These are phyloP conservation scores for Phragmites australis DNA, from an alignment of 176 grass and related monocot genomes.

Conservation along the genomic window DNA sequence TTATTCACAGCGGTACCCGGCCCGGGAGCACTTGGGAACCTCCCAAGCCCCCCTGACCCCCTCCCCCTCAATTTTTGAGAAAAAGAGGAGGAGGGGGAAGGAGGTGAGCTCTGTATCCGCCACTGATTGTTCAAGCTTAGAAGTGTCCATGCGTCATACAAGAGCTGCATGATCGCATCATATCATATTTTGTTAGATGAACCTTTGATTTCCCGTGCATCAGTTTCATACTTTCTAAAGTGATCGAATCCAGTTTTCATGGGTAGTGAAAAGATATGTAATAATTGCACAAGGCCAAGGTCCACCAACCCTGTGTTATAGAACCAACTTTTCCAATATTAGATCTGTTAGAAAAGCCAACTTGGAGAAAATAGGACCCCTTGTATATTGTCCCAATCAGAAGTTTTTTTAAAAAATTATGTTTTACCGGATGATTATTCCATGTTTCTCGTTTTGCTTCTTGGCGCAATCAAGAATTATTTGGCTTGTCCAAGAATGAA, in stretches of 20 bases:
- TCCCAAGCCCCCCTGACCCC: no score
- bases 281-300: constrained; percentile 44
- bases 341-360: neutral
- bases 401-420: constrained; percentile 1
- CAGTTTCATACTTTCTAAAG: neutral
- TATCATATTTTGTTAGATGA: constrained; percentile 16
- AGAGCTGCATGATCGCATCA: neutral
- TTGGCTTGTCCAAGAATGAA: neutral
- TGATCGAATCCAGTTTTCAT: neutral
- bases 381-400: neutral
- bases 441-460: neutral
- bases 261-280: neutral
- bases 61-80: no score
- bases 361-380: neutral
- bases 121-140: no score
- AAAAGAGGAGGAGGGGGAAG: no score
- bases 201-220: constrained; percentile 14
- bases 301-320: constrained; percentile 22
- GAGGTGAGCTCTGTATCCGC: no score
- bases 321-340: neutral
- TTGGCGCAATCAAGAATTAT: neutral
- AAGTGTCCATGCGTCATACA: neutral
- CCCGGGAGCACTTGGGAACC: no score
- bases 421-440: neutral
- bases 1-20: no score